phyloP scores from a whole-genome alignment of 2,329 filamentous ascomycete species.

The Neoarthrinium moseri region DNA sequence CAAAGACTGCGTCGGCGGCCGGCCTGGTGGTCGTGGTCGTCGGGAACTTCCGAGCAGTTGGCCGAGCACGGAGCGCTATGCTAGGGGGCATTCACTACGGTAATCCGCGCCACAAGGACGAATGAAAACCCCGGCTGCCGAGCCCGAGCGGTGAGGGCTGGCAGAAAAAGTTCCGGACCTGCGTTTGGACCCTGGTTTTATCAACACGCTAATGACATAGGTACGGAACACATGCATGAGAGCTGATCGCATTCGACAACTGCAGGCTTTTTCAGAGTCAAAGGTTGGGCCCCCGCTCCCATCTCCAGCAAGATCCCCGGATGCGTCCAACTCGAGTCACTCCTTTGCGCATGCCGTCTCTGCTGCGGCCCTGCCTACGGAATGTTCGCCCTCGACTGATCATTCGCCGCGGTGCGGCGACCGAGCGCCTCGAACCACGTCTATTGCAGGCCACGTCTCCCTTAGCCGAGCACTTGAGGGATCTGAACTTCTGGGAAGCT shows the following conservation, averaged over 20 bases:
- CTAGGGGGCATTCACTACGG: too few relatives aligned
- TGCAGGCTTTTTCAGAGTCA: too few relatives aligned
- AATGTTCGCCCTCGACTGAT: background rate
- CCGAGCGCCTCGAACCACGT: background rate
- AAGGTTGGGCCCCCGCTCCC: background rate
- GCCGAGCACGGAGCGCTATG: too few relatives aligned
- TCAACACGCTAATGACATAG: too few relatives aligned
- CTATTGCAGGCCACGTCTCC: constrained; percentile 10
- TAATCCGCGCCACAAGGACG: too few relatives aligned
- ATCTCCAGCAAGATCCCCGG: background rate
- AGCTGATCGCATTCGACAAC: too few relatives aligned
- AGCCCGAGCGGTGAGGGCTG: background rate
- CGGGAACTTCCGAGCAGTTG: too few relatives aligned
- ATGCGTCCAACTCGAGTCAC: constrained; percentile 9
- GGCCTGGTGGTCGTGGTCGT: too few relatives aligned
- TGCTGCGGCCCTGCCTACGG: background rate
- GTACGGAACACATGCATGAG: too few relatives aligned
- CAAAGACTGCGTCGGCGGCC: too few relatives aligned
- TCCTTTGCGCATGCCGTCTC: constrained; percentile 5
- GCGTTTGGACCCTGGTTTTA: too few relatives aligned
- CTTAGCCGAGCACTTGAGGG: constrained; percentile 17
- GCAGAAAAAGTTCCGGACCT: background rate
- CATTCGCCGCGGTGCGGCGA: background rate
- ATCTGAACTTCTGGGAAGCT: constrained; percentile 16
- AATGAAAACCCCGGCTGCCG: too few relatives aligned